Evolutionary conservation across 345 rosid genomes (phyloP).

Genomic region (Citrus reticulata): DNA sequence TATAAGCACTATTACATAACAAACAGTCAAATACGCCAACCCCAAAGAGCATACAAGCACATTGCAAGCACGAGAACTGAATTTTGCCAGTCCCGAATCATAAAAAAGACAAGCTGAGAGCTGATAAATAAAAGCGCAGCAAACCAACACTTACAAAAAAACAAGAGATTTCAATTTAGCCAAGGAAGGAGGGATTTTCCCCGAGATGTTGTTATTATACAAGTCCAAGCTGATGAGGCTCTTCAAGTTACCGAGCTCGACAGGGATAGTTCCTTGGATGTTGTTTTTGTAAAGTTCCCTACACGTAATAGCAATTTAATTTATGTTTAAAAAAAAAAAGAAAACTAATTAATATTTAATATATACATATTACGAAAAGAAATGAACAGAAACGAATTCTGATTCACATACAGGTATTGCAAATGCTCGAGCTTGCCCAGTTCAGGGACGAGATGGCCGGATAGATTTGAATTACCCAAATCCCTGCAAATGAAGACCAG

Average conservation of each 20-base stretch:
- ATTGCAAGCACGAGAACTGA: not conserved
- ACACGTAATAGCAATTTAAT: not conserved
- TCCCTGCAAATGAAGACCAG: conserved; percentile 48
- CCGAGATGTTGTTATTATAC: conserved; percentile 87
- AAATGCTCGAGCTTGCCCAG: conserved; percentile 86
- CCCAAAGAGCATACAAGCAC: not conserved
- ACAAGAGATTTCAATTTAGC: conserved; percentile 88
- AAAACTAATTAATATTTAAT: too few species aligned
- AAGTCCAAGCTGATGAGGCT: conserved; percentile 94
- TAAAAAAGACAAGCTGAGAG: not conserved
- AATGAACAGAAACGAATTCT: not conserved
- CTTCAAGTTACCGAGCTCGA: conserved; percentile 82
- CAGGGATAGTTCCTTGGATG: conserved; percentile 76
- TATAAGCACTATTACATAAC: not conserved
- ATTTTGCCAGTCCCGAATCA: not conserved
- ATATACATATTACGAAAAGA: too few species aligned
- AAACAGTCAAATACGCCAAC: not conserved
- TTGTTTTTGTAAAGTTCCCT: conserved; percentile 96
- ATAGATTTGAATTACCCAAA: conserved; percentile 84
- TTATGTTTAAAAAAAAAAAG: too few species aligned
- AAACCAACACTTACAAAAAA: conserved; percentile 61
- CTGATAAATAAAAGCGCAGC: not conserved
- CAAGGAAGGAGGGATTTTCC: conserved; percentile 67
- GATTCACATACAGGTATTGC: conserved; percentile 77
- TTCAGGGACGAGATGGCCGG: conserved; percentile 85